Evolutionary conservation across 164 flowering plant genomes (phyloP), one percentile per base, ranked within the genome.

Genomic region (Cinnamomum chago): DNA sequence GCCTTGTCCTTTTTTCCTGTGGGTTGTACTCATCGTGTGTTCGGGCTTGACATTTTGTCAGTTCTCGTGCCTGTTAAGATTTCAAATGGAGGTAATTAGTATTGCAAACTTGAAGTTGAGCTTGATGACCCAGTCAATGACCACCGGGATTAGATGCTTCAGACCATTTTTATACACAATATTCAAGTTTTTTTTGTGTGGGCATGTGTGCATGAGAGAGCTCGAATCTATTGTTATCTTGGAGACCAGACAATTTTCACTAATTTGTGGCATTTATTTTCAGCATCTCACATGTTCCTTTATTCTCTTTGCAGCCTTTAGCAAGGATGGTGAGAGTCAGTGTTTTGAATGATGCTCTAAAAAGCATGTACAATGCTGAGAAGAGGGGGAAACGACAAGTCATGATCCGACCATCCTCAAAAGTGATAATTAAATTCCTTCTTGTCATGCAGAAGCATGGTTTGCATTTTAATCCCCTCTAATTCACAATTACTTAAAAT

Each of bases 331-430:
- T 77, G 75, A 73, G 82, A 60, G 68, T 77, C 24, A 77, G 80
- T 58, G 82, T 80, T 50, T 52, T 80, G 67, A 80, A 77, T 60
- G 82, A 82, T 82, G 82, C 84, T 68, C 78, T 82, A 4, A 82
- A 82, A 69, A 79, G 84, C 78, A 82, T 82, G 78, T 76, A 79
- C 74, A 82, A 82, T 74, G 84, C 84, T 6, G 84, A 79, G 80
- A 79, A 82, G 76, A 47, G 80, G 18, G 84, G 84, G 9, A 82
- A 79, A 75, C 73, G 84, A 22, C 84, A 79, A 72, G 84, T 82
- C 60, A 70, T 82, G 84, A 79, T 82, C 55, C 71, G 84, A 55
- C 84, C 84, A 62, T 82, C 84, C 28, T 76, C 78, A 24, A 76
- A 76, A 70, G 77, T 79, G 58, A 71, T 80, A 50, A 77, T 80